A percentile compares a stretch with the other conserved stretches of the same genome.
These are phyloP conservation scores for Botryosphaeria dothidea DNA, from an alignment of 2,329 filamentous ascomycete genomes.

Conservation along the genomic window DNA sequence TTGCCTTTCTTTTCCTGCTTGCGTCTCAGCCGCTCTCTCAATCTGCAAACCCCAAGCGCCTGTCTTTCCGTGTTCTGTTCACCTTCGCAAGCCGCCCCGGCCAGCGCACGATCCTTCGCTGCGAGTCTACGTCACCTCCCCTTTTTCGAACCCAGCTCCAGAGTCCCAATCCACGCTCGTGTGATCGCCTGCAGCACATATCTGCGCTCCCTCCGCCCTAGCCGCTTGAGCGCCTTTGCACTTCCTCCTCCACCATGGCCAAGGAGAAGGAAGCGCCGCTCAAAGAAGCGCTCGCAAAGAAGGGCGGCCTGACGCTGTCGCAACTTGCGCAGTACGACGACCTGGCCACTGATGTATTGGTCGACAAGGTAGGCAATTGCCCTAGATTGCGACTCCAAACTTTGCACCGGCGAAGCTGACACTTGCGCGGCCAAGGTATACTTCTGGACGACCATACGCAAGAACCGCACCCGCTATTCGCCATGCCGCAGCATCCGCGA, in stretches of 20 bases:
- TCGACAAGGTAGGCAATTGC: slow-evolving; percentile 77
- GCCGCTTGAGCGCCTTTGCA: background rate
- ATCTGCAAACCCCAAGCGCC: background rate
- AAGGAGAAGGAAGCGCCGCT: slow-evolving; percentile 40
- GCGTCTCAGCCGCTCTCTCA: slow-evolving; percentile 21
- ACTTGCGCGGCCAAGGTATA: slow-evolving; percentile 64
- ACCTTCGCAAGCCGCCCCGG: slow-evolving; percentile 9
- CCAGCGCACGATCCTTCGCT: slow-evolving; percentile 19
- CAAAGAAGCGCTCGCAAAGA: slow-evolving; percentile 54
- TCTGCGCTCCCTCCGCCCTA: background rate
- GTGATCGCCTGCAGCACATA: slow-evolving; percentile 2
- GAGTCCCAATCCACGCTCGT: background rate
- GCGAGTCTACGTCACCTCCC: slow-evolving; percentile 19
- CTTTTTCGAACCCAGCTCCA: slow-evolving; percentile 3
- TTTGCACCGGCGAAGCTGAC: slow-evolving; percentile 1
- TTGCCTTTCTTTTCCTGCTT: slow-evolving; percentile 13
- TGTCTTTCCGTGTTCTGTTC: slow-evolving; percentile 21
- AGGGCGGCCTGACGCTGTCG: slow-evolving; percentile 76
- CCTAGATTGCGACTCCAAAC: slow-evolving; percentile 25
- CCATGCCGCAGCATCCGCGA: slow-evolving; percentile 76
- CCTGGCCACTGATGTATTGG: slow-evolving; percentile 88
- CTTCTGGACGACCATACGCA: slow-evolving; percentile 95
- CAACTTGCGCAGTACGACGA: slow-evolving; percentile 95
- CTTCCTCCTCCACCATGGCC: slow-evolving; percentile 1
- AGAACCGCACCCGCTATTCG: slow-evolving; percentile 86